Conservation (phyloP, 1,284 basidiomycete species). For the Vanrija pseudolonga region DNA sequence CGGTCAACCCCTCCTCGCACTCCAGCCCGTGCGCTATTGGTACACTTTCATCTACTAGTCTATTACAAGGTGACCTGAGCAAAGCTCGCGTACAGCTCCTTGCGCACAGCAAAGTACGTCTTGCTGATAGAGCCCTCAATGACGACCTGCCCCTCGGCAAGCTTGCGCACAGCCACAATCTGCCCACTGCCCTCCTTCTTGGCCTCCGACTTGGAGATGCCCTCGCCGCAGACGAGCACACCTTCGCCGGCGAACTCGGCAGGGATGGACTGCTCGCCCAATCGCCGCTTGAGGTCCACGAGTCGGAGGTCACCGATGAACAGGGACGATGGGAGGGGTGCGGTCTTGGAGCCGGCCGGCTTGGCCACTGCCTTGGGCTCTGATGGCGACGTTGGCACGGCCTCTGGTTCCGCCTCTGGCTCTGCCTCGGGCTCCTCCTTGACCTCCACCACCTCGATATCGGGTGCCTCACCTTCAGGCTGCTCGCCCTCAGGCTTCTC, state of each 20-base stretch:
- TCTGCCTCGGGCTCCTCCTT: neutral
- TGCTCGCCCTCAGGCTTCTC: neutral
- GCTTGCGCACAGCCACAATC: slow-evolving; percentile 84
- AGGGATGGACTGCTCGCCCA: slow-evolving; percentile 69
- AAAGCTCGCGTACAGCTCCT: slow-evolving; percentile 81
- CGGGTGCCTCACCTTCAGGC: neutral
- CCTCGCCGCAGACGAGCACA: slow-evolving; percentile 81
- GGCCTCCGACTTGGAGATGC: slow-evolving; percentile 55
- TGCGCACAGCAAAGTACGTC: slow-evolving; percentile 79
- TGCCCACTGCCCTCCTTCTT: slow-evolving; percentile 56
- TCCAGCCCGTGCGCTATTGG: too few relatives aligned
- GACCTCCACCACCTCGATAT: neutral
- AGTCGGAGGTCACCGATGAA: slow-evolving; percentile 95
- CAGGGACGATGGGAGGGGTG: slow-evolving; percentile 73
- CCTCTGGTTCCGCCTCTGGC: slow-evolving; percentile 7
- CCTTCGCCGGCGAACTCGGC: slow-evolving; percentile 93
- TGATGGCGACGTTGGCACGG: neutral
- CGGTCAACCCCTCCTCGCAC: too few relatives aligned
- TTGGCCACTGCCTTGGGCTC: slow-evolving; percentile 1
- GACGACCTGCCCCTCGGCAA: slow-evolving; percentile 74
- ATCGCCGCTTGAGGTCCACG: slow-evolving; percentile 72
- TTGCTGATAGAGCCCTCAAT: slow-evolving; percentile 83
- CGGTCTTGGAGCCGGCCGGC: slow-evolving; percentile 53
- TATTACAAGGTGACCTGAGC: slow-evolving; percentile 64
- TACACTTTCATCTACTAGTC: neutral